A percentile compares a stretch with the other conserved stretches of the same genome.
Conservation (phyloP, 257 asterid species). For the Perilla frutescens region DNA sequence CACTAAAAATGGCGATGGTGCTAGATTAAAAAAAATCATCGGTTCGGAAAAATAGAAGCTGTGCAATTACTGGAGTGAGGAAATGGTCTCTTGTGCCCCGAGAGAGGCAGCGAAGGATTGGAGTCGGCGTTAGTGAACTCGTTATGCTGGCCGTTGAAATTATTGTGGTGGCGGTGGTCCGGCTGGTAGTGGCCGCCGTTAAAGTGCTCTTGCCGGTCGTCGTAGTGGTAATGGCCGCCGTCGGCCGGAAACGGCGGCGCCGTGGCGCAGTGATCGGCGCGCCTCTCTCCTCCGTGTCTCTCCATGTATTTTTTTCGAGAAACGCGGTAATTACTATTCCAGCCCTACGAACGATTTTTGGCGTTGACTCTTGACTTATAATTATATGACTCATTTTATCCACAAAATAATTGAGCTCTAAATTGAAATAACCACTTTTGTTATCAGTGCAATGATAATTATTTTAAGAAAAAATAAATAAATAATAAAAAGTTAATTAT, state of each 20-base stretch:
- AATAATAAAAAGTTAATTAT: background rate
- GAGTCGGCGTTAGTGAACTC: constrained; percentile 35
- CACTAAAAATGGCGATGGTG: background rate
- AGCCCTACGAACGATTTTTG: constrained; percentile 21
- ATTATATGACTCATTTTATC: background rate
- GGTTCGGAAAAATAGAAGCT: background rate
- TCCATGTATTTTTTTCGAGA: constrained; percentile 33
- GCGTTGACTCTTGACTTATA: background rate
- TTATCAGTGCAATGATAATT: too few relatives aligned
- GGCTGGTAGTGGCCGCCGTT: constrained; percentile 28
- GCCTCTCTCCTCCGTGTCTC: constrained; percentile 43
- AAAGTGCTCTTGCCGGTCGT: constrained; percentile 21
- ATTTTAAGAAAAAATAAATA: background rate
- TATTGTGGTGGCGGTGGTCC: constrained; percentile 42
- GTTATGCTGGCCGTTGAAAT: constrained; percentile 43
- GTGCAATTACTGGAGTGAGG: constrained; percentile 42
- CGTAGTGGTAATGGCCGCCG: constrained; percentile 32
- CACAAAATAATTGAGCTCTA: too few relatives aligned
- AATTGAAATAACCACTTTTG: too few relatives aligned
- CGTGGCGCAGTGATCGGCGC: constrained; percentile 38
- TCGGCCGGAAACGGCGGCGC: constrained; percentile 43
- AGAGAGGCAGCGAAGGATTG: constrained; percentile 37
- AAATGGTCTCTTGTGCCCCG: constrained; percentile 51
- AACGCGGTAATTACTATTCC: constrained; percentile 12
- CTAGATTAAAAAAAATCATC: background rate